phyloP scores from a whole-genome alignment of 352 stramenopile genomes.

The Phytopythium kandeliae region DNA sequence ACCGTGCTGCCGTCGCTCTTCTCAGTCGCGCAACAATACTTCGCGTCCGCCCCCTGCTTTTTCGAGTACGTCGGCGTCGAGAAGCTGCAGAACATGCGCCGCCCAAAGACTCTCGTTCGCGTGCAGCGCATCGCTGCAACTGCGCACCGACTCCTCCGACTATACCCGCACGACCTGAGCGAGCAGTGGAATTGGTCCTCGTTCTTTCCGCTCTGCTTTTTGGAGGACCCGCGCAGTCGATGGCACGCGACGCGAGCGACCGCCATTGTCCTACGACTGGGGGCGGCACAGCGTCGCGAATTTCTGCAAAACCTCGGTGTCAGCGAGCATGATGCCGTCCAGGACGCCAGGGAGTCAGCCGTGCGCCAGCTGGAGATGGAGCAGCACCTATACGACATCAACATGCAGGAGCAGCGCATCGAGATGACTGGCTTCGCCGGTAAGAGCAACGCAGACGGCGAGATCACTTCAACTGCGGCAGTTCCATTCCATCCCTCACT shows the following conservation, averaged over 20 bases:
- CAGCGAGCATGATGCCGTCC: slow-evolving; percentile 39
- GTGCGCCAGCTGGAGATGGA: slow-evolving; percentile 58
- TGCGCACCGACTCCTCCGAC: slow-evolving; percentile 45
- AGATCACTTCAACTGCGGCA: background rate
- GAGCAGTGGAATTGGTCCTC: slow-evolving; percentile 77
- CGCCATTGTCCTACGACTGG: slow-evolving; percentile 60
- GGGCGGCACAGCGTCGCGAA: slow-evolving; percentile 49
- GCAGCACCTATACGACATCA: slow-evolving; percentile 35
- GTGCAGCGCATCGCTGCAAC: slow-evolving; percentile 53
- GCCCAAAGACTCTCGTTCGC: slow-evolving; percentile 22
- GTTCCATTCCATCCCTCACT: slow-evolving; percentile 66
- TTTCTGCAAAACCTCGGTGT: slow-evolving; percentile 57
- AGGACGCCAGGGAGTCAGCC: slow-evolving; percentile 11
- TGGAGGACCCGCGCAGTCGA: slow-evolving; percentile 45
- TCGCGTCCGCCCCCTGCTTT: slow-evolving; percentile 62
- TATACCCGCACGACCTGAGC: slow-evolving; percentile 45
- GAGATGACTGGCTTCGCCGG: slow-evolving; percentile 23
- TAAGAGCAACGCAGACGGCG: slow-evolving; percentile 1
- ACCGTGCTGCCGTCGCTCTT: slow-evolving; percentile 44
- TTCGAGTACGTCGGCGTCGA: slow-evolving; percentile 63
- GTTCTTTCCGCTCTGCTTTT: slow-evolving; percentile 78
- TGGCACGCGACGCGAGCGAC: slow-evolving; percentile 63
- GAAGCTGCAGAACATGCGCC: slow-evolving; percentile 28
- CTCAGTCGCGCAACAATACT: slow-evolving; percentile 57
- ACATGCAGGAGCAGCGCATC: slow-evolving; percentile 46